phyloP scores from a whole-genome alignment of 768 basidiomycete genomes.

The Lanmaoa rubissima region DNA sequence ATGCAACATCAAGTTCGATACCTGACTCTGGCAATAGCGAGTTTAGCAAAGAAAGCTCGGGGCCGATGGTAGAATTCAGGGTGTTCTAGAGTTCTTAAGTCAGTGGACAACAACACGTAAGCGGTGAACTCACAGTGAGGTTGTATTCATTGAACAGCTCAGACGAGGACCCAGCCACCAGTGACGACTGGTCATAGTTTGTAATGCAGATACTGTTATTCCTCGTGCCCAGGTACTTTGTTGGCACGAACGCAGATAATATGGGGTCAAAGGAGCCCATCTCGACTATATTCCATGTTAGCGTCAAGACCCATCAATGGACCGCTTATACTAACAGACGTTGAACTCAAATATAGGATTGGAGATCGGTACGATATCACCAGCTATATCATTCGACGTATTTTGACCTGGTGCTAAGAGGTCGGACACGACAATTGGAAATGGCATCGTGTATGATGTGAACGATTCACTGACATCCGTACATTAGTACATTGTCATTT shows the following conservation, averaged over 20 bases:
- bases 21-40: conserved; percentile 25
- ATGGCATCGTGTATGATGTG: conserved; percentile 34
- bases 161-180: conserved; percentile 42
- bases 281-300: conserved; percentile 30
- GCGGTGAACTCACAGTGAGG: conserved; percentile 21
- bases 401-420: conserved; percentile 27
- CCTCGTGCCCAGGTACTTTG: conserved; percentile 44
- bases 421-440: conserved; percentile 39
- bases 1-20: conserved; percentile 31
- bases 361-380: conserved; percentile 29
- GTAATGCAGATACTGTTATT: conserved; percentile 33
- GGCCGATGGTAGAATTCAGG: conserved; percentile 10
- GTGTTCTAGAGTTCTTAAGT: conserved; percentile 8
- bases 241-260: conserved; percentile 44
- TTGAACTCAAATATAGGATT: conserved; percentile 38
- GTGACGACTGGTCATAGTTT: conserved; percentile 35
- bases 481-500: not conserved
- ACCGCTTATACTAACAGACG: conserved; percentile 22
- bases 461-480: conserved; percentile 31
- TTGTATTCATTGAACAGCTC: conserved; percentile 34
- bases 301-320: not conserved
- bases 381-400: conserved; percentile 17
- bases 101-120: not conserved
- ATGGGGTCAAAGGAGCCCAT: conserved; percentile 43
- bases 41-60: conserved; percentile 16